A percentile compares a stretch with the other conserved stretches of the same genome.
Conservation (phyloP, 2,329 filamentous ascomycete species). For the Daldinia sp. region DNA sequence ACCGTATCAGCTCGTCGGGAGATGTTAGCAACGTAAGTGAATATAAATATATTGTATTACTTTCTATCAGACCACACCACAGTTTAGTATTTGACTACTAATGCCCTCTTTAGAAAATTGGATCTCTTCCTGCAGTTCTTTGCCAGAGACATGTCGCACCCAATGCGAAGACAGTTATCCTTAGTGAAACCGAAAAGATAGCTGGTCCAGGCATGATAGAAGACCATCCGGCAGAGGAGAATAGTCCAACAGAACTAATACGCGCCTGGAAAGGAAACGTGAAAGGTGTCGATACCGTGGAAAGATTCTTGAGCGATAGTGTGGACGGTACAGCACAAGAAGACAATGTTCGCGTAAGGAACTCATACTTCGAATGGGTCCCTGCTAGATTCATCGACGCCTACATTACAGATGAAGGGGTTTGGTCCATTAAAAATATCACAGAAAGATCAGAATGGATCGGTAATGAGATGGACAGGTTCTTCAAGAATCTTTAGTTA, state of each 20-base stretch:
- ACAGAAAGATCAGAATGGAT: conserved; percentile 54
- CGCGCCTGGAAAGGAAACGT: conserved; percentile 58
- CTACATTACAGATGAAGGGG: conserved; percentile 68
- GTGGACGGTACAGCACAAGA: conserved; percentile 15
- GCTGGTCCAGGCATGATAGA: conserved; percentile 58
- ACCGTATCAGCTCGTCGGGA: conserved; percentile 68
- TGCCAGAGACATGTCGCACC: conserved; percentile 64
- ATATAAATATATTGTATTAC: neutral
- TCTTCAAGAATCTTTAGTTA: conserved; percentile 58
- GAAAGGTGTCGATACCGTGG: conserved; percentile 41
- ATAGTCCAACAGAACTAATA: conserved; percentile 64
- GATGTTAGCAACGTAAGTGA: conserved; percentile 67
- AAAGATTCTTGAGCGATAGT: conserved; percentile 21
- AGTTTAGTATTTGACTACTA: neutral
- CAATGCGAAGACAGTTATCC: conserved; percentile 62
- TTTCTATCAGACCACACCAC: neutral
- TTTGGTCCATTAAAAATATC: conserved; percentile 57
- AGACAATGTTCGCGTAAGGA: conserved; percentile 55
- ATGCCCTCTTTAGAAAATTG: conserved; percentile 62
- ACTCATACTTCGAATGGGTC: conserved; percentile 73
- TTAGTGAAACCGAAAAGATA: conserved; percentile 73
- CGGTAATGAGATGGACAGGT: conserved; percentile 53
- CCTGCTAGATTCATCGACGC: conserved; percentile 62
- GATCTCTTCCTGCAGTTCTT: conserved; percentile 70
- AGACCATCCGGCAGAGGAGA: conserved; percentile 63